A percentile compares a stretch with the other conserved stretches of the same genome.
phyloP scores from a whole-genome alignment of 1,284 basidiomycete genomes.

The Fomitopsis schrenkii region DNA sequence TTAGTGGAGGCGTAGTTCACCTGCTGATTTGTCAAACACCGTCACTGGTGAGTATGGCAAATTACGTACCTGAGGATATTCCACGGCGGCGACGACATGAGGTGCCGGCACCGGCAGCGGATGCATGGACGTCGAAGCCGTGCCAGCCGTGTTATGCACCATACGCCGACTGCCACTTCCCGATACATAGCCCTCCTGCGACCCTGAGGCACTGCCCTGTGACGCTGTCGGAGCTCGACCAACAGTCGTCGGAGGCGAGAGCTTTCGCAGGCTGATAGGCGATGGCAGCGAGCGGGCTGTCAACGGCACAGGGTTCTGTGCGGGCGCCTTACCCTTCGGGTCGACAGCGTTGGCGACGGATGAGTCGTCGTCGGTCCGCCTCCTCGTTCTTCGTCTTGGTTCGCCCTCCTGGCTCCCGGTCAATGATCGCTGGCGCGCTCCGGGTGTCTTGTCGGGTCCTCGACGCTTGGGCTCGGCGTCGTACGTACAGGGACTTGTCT shows the following conservation, averaged over 20 bases:
- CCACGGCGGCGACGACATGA: not conserved
- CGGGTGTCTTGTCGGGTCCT: slow-evolving; percentile 71
- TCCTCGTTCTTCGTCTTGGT: slow-evolving; percentile 23
- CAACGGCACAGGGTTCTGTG: not conserved
- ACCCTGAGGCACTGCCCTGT: not conserved
- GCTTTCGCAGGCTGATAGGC: not conserved
- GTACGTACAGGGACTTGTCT: slow-evolving; percentile 37
- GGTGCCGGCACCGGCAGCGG: not conserved
- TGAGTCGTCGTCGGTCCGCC: slow-evolving; percentile 6
- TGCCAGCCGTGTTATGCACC: not conserved
- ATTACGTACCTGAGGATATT: not conserved
- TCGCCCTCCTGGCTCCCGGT: slow-evolving; percentile 15
- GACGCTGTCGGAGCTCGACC: not conserved
- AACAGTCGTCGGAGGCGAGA: not conserved
- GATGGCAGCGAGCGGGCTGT: not conserved
- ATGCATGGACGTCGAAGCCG: not conserved
- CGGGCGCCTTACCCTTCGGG: not conserved
- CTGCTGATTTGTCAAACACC: not conserved
- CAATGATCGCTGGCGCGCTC: slow-evolving; percentile 57
- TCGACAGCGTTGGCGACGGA: not conserved
- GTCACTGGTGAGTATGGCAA: no score
- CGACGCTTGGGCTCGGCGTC: slow-evolving; percentile 69
- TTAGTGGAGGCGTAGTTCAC: not conserved
- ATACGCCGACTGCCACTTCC: not conserved
- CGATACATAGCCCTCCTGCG: not conserved